Evolutionary conservation across 768 basidiomycete genomes (phyloP).

Genomic region (Tephrocybe rancida): DNA sequence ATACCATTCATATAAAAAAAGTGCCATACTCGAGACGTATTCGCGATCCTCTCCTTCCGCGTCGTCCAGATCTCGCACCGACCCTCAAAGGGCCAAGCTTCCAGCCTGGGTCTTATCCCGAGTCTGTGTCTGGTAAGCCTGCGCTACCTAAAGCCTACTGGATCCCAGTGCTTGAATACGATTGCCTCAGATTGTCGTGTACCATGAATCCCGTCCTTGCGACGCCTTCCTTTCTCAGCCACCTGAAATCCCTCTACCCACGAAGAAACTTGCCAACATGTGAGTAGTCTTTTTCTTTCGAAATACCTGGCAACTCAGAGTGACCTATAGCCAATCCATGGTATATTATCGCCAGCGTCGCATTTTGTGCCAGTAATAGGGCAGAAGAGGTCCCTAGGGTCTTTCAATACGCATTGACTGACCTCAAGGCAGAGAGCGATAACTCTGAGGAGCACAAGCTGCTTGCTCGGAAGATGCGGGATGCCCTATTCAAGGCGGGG

Average conservation of each 20-base stretch:
- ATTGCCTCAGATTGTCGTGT: too few species aligned
- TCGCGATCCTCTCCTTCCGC: too few species aligned
- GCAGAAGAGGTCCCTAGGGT: constrained; percentile 60
- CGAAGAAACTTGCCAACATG: constrained; percentile 15
- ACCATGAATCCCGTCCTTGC: constrained; percentile 29
- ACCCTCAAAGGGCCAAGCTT: too few species aligned
- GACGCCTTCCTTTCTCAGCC: constrained; percentile 42
- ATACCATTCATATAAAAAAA: too few species aligned
- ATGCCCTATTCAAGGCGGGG: constrained; percentile 65
- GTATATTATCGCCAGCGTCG: constrained; percentile 59
- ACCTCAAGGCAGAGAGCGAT: constrained; percentile 35
- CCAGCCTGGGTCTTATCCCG: too few species aligned
- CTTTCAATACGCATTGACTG: constrained; percentile 49
- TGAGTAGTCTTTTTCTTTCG: constrained; percentile 3
- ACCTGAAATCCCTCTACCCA: constrained; percentile 50
- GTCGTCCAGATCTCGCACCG: too few species aligned
- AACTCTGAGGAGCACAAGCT: constrained; percentile 36
- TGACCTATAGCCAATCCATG: constrained; percentile 45
- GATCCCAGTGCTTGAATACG: too few species aligned
- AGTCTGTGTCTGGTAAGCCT: too few species aligned
- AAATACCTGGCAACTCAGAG: not conserved
- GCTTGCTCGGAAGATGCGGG: constrained; percentile 58
- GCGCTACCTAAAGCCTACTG: too few species aligned
- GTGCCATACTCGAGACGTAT: too few species aligned
- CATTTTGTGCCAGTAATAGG: constrained; percentile 59